These are phyloP conservation scores for Populus nigra DNA, from an alignment of 345 rosid genomes.

Conservation along the genomic window DNA sequence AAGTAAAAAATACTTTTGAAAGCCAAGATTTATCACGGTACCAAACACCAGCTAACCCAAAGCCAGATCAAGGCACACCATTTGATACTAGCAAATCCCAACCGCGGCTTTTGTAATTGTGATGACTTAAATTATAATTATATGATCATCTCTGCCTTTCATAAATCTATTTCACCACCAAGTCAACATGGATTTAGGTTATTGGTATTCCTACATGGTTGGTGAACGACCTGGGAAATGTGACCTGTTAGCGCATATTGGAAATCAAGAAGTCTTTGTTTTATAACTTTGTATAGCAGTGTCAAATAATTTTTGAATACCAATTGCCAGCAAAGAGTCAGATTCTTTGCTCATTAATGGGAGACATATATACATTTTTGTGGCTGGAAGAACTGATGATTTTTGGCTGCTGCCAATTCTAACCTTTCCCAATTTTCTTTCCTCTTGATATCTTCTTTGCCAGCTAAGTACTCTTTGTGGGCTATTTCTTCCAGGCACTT, in stretches of 20 bases:
- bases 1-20: too few species aligned
- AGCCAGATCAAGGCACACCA: background rate
- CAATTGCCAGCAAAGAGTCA: background rate
- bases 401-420: slow-evolving; percentile 43
- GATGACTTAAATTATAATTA: too few species aligned
- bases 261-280: background rate
- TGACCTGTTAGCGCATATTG: background rate
- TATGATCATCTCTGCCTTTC: background rate
- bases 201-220: background rate
- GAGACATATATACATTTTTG: slow-evolving; percentile 19
- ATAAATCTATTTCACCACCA: background rate
- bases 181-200: background rate
- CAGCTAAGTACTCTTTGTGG: slow-evolving; percentile 27
- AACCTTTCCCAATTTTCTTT: slow-evolving; percentile 48
- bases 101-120: background rate
- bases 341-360: slow-evolving; percentile 10
- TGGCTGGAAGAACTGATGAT: slow-evolving; percentile 20
- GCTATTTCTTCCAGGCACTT: slow-evolving; percentile 33
- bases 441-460: slow-evolving; percentile 34
- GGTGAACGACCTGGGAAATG: background rate
- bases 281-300: background rate
- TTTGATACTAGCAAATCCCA: background rate
- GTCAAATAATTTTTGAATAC: background rate
- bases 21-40: too few species aligned
- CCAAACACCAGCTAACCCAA: background rate